Conservation (phyloP, 495 filamentous ascomycete genomes). For the Neohortaea acidophila region DNA sequence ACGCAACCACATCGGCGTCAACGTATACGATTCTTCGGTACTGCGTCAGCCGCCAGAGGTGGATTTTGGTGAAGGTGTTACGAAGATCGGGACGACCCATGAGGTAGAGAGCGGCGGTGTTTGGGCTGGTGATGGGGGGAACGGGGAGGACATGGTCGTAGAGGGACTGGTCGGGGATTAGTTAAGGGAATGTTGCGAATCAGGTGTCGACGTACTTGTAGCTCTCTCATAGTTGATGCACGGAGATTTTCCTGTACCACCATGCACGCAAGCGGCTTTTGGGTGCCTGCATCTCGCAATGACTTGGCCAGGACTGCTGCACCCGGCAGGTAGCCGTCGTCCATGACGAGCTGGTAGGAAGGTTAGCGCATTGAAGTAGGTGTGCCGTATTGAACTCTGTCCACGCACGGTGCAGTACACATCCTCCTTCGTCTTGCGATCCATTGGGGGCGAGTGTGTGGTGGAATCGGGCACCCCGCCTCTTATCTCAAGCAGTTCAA, state of each 20-base stretch:
- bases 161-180: conserved; percentile 40
- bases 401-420: conserved; percentile 49
- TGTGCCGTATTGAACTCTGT: background rate
- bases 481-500: too few species aligned
- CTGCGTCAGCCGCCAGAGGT: conserved; percentile 81
- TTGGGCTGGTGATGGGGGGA: conserved; percentile 54
- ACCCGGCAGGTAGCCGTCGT: conserved; percentile 68
- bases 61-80: conserved; percentile 90
- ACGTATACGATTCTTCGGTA: conserved; percentile 84
- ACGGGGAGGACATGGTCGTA: conserved; percentile 87
- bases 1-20: conserved; percentile 76
- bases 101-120: conserved; percentile 68
- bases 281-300: conserved; percentile 77
- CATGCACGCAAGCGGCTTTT: conserved; percentile 69
- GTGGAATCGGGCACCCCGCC: too few species aligned
- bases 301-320: conserved; percentile 90
- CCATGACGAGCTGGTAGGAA: conserved; percentile 61
- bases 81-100: conserved; percentile 85
- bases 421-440: conserved; percentile 24
- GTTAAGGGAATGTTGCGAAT: conserved; percentile 1
- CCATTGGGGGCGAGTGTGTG: too few species aligned
- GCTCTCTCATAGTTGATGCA: conserved; percentile 53
- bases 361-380: background rate
- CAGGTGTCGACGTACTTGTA: conserved; percentile 42
- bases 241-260: conserved; percentile 65